These are phyloP conservation scores for Senecio squalidus DNA, from an alignment of 140 eudicot species.

Conservation along the genomic window DNA sequence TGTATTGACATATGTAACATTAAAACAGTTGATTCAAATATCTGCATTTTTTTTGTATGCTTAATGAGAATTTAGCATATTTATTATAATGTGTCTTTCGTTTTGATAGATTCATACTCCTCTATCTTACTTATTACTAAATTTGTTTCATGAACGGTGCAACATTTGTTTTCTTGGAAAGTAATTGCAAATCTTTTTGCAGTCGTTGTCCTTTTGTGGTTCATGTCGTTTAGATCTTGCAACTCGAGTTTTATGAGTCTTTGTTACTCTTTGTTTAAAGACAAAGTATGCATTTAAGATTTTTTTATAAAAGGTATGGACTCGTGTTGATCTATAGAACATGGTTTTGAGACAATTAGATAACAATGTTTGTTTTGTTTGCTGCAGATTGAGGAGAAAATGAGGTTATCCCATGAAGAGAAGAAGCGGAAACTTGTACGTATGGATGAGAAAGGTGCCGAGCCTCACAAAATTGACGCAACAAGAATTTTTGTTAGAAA, in stretches of 20 bases:
- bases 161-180: background rate
- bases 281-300: background rate
- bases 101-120: background rate
- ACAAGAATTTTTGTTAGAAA: slow-evolving; percentile 59
- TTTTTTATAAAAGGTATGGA: background rate
- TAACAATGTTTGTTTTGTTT: background rate
- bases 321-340: too few species aligned
- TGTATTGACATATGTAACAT: background rate
- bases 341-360: background rate
- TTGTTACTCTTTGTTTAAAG: background rate
- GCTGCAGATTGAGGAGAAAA: slow-evolving; percentile 80
- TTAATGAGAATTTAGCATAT: slow-evolving; percentile 4
- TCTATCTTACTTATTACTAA: background rate
- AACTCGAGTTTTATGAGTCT: background rate
- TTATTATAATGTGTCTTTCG: background rate
- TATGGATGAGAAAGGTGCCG: slow-evolving; percentile 84
- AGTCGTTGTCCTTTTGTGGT: background rate
- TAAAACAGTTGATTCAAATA: background rate
- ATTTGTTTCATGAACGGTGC: background rate
- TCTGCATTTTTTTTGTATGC: background rate
- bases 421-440: slow-evolving; percentile 61
- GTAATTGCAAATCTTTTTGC: background rate
- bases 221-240: background rate
- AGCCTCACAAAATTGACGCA: slow-evolving; percentile 69
- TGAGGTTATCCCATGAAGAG: slow-evolving; percentile 70